Evolutionary conservation across 495 filamentous ascomycete species (phyloP).

Genomic region (Bathelium albidoporum): DNA sequence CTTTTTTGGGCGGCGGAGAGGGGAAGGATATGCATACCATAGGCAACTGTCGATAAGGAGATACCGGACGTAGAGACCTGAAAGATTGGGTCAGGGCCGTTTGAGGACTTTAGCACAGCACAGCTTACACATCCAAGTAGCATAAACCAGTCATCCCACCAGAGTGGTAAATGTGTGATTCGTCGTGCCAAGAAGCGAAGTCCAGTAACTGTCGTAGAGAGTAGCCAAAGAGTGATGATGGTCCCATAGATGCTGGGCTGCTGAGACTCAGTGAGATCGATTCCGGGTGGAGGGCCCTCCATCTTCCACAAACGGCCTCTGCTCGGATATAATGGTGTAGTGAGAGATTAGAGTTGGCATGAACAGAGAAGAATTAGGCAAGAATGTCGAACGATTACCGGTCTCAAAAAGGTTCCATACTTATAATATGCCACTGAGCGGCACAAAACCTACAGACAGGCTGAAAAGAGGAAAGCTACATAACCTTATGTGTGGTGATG

Average conservation of each 20-base stretch:
- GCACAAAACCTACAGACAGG: background rate
- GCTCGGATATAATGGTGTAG: background rate
- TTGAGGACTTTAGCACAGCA: background rate
- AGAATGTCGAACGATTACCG: background rate
- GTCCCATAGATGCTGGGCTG: background rate
- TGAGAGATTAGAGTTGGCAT: background rate
- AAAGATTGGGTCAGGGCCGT: background rate
- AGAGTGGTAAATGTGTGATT: background rate
- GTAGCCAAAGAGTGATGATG: background rate
- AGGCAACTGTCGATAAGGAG: background rate
- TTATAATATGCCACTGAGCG: background rate
- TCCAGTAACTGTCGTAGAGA: background rate
- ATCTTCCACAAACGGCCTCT: background rate
- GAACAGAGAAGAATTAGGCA: background rate
- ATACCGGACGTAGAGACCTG: background rate
- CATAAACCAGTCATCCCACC: constrained; percentile 4
- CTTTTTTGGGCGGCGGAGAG: background rate
- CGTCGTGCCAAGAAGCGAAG: background rate
- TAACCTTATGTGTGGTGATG: background rate
- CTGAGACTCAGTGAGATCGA: background rate
- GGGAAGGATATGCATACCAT: background rate
- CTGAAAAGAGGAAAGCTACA: background rate
- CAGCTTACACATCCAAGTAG: background rate
- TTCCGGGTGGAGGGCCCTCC: background rate
- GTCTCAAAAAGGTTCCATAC: background rate